Evolutionary conservation across 1,284 basidiomycete genomes (phyloP).

Genomic region (Polyporus tsugae): DNA sequence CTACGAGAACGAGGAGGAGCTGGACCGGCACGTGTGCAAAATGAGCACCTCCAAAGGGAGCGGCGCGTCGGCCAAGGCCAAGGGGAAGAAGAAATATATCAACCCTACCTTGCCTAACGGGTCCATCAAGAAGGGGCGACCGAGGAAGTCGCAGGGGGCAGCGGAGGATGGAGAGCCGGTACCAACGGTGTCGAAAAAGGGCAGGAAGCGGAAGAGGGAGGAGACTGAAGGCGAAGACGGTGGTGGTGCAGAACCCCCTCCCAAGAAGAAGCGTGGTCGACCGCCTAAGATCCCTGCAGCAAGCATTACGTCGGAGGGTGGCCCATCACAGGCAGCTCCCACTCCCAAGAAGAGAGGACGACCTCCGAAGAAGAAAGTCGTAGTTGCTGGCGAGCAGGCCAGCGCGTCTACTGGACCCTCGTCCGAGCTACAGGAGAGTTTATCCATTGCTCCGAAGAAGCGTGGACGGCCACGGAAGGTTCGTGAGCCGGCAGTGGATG

Average conservation of each 20-base stretch:
- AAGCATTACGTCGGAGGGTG: slow-evolving; percentile 1
- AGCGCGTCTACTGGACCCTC: slow-evolving; percentile 20
- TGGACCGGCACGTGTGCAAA: slow-evolving; percentile 57
- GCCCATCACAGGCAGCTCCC: slow-evolving; percentile 9
- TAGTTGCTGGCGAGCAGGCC: slow-evolving; percentile 22
- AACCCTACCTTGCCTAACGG: slow-evolving; percentile 41
- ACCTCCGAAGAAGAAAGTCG: slow-evolving; percentile 46
- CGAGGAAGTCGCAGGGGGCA: slow-evolving; percentile 30
- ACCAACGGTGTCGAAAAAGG: slow-evolving; percentile 21
- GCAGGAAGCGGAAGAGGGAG: slow-evolving; percentile 42
- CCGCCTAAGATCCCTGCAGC: slow-evolving; percentile 40
- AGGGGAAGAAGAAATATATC: slow-evolving; percentile 37
- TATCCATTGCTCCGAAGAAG: slow-evolving; percentile 33
- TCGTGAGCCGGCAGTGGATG: neutral
- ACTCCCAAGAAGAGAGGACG: slow-evolving; percentile 37
- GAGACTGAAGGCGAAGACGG: slow-evolving; percentile 15
- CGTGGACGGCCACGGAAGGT: slow-evolving; percentile 35
- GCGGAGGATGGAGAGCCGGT: slow-evolving; percentile 20
- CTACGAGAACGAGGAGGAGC: slow-evolving; percentile 54
- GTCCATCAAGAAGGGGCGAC: slow-evolving; percentile 40
- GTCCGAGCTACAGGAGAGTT: slow-evolving; percentile 7
- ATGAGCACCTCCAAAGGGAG: slow-evolving; percentile 45
- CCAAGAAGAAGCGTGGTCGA: slow-evolving; percentile 48
- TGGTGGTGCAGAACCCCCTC: slow-evolving; percentile 33
- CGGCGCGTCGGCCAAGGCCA: slow-evolving; percentile 19